Conservation (phyloP, 2,329 filamentous ascomycete genomes). For the Clonostachys byssicola region DNA sequence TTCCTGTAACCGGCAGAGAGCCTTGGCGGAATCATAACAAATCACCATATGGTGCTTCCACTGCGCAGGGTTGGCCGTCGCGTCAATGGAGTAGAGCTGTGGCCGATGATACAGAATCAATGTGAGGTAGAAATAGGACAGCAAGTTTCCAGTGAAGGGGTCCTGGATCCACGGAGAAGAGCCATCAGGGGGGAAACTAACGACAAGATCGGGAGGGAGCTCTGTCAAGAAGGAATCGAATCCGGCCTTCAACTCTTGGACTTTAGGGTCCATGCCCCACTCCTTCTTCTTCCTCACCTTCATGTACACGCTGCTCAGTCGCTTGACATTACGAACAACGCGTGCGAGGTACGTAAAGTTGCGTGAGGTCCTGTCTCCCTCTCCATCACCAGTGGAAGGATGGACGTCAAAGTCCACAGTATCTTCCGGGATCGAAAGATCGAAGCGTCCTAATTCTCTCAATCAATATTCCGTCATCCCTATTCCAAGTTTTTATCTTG, state of each 20-base stretch:
- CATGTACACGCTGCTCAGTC: slow-evolving; percentile 71
- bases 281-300: slow-evolving; percentile 74
- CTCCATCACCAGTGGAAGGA: slow-evolving; percentile 64
- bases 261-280: slow-evolving; percentile 83
- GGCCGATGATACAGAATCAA: slow-evolving; percentile 86
- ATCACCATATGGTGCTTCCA: slow-evolving; percentile 89
- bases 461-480: not conserved
- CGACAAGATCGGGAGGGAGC: slow-evolving; percentile 72
- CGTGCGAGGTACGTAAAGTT: slow-evolving; percentile 81
- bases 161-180: slow-evolving; percentile 81
- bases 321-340: slow-evolving; percentile 72
- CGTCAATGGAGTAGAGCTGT: slow-evolving; percentile 75
- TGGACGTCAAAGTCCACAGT: slow-evolving; percentile 72
- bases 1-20: slow-evolving; percentile 82
- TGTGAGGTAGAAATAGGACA: slow-evolving; percentile 82
- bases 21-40: slow-evolving; percentile 81
- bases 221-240: slow-evolving; percentile 73
- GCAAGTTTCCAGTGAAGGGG: slow-evolving; percentile 84
- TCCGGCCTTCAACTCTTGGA: slow-evolving; percentile 74
- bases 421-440: slow-evolving; percentile 71
- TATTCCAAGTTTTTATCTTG: too few relatives aligned
- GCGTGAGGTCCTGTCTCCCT: slow-evolving; percentile 73
- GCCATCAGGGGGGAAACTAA: slow-evolving; percentile 74
- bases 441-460: slow-evolving; percentile 58
- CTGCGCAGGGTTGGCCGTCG: slow-evolving; percentile 62